A percentile compares a stretch with the other conserved stretches of the same genome.
Conservation (phyloP, 306 rosid genomes). For the Quercus parvula region DNA sequence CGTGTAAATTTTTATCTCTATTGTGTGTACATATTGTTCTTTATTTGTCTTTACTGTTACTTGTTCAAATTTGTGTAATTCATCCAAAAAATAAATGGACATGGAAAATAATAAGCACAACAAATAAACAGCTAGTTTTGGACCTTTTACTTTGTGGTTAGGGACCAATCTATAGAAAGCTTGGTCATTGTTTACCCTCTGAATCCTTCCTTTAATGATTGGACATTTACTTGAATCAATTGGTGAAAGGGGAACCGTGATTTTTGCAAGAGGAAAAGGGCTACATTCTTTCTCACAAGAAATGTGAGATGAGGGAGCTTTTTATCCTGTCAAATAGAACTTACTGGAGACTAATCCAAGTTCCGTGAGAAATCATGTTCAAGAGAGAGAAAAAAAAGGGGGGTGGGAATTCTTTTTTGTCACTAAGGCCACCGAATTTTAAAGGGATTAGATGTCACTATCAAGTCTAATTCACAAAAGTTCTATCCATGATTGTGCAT, state of each 20-base stretch:
- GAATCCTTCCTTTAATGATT: not conserved
- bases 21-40: too few relatives aligned
- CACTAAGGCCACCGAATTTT: not conserved
- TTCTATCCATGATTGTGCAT: not conserved
- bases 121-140: not conserved
- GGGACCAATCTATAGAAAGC: not conserved
- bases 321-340: not conserved
- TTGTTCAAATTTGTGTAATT: too few relatives aligned
- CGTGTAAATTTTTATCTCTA: too few relatives aligned
- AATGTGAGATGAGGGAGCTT: too few relatives aligned
- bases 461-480: not conserved
- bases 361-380: not conserved
- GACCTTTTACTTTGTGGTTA: not conserved
- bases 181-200: not conserved
- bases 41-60: too few relatives aligned
- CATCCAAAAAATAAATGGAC: not conserved
- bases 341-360: not conserved
- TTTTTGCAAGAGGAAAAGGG: not conserved
- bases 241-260: not conserved
- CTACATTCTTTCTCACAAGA: not conserved
- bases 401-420: not conserved
- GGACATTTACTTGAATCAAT: not conserved
- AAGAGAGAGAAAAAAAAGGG: not conserved
- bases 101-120: not conserved
- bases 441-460: not conserved